Evolutionary conservation across 1,139 yeast genomes (phyloP), one percentile per base, ranked within the genome.

Genomic region (Groenewaldozyma sp.): DNA sequence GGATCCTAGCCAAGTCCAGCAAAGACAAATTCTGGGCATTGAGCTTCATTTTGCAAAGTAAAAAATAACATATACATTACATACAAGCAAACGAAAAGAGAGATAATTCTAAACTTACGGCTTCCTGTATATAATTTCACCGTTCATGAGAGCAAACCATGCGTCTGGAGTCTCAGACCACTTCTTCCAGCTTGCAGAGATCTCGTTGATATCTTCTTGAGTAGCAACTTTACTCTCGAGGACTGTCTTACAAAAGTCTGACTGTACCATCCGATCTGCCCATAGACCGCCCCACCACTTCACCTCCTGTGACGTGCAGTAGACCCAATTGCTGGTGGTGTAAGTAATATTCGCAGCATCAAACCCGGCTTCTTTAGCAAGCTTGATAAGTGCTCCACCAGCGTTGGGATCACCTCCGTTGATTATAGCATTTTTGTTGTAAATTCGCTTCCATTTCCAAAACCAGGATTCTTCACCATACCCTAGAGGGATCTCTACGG

Each of bases 1-100:
- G 52, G 57, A 76, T 1, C 72, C 79, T 6, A 78, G 68, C 31
- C 80, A 83, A 58, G 81, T 88, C 22, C 56, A 64, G 46, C 71
- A 71, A 29, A 79, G 98, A 68, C 80, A 87, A 63, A 80, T 91
- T 82, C 68, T 87, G 59, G 78, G 82, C 52, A 77, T 86, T 53
- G 78, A 77, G 56, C 71, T 91, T 47, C 96, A 88, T 58, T 88
- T 78, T 58, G 76, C 91, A 45, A 87, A 87, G 65, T 82, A 70
- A 48, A n/a, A n/a, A n/a, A n/a, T n/a, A n/a, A n/a, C n/a, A 7
- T 13, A 3, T 29, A 14, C n/a, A n/a, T n/a, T n/a, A n/a, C n/a
- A n/a, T n/a, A n/a, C n/a, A n/a, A n/a, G n/a, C n/a, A n/a, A 14
- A 17, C 7, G 20, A 6, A 7, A 13, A 14, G 17, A 22, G 10